Percentiles rank a stretch among this genome's conserved stretches.
phyloP scores from a whole-genome alignment of 2,329 filamentous ascomycete species.

The Fusarium staphyleae region DNA sequence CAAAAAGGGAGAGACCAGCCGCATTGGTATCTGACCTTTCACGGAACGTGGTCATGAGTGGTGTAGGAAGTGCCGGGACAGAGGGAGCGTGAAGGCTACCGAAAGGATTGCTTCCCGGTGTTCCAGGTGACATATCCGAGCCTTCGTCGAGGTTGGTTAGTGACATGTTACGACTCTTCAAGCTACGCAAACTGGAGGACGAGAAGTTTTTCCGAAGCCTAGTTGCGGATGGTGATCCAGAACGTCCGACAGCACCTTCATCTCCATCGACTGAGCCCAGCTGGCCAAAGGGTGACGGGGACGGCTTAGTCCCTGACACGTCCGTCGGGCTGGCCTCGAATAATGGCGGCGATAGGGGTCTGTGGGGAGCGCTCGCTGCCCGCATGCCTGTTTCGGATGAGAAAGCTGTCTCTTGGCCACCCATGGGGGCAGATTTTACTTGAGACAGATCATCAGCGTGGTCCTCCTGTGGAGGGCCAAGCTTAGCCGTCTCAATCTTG shows the following conservation, averaged over 20 bases:
- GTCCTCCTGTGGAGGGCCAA: constrained; percentile 34
- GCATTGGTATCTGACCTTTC: constrained; percentile 64
- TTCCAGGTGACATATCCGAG: constrained; percentile 74
- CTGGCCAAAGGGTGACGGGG: constrained; percentile 46
- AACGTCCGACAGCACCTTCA: constrained; percentile 50
- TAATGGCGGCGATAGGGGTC: constrained; percentile 39
- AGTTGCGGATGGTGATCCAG: constrained; percentile 60
- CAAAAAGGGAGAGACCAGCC: constrained; percentile 79
- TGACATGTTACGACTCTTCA: constrained; percentile 78
- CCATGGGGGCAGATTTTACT: constrained; percentile 20
- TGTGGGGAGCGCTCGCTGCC: constrained; percentile 16
- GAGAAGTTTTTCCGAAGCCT: constrained; percentile 72
- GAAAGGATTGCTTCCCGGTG: constrained; percentile 75
- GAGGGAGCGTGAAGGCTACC: constrained; percentile 57
- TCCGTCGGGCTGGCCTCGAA: constrained; percentile 43
- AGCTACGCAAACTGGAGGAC: constrained; percentile 72
- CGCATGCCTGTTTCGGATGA: constrained; percentile 13
- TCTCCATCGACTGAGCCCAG: constrained; percentile 47
- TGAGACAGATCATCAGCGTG: constrained; percentile 20
- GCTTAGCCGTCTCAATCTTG: constrained; percentile 78
- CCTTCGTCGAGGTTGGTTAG: constrained; percentile 66
- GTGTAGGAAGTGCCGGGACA: constrained; percentile 71
- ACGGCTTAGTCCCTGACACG: constrained; percentile 23
- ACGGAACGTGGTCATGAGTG: constrained; percentile 67
- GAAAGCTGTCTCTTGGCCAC: constrained; percentile 12